Evolutionary conservation across 257 asterid genomes (phyloP).

Genomic region (Forsythia suspensa): DNA sequence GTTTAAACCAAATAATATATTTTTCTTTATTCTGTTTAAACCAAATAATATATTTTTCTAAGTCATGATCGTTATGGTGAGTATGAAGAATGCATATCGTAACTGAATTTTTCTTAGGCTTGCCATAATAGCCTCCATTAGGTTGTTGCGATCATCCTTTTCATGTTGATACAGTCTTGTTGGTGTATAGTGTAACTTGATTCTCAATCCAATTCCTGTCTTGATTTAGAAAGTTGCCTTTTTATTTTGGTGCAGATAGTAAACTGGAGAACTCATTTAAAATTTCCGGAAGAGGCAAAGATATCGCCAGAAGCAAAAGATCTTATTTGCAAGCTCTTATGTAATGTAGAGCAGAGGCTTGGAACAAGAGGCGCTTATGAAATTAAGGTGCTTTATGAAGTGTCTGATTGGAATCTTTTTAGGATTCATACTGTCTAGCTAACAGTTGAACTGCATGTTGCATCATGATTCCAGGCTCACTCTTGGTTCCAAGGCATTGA

Average conservation of each 20-base stretch:
- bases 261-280: constrained; percentile 82
- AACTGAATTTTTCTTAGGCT: background rate
- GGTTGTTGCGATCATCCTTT: background rate
- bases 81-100: background rate
- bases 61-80: background rate
- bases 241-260: constrained; percentile 58
- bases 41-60: background rate
- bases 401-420: constrained; percentile 14
- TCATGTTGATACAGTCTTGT: background rate
- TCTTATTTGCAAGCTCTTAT: constrained; percentile 84
- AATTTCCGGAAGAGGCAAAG: constrained; percentile 96
- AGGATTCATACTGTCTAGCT: constrained; percentile 5
- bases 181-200: background rate
- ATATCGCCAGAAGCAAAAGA: constrained; percentile 84
- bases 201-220: constrained; percentile 7
- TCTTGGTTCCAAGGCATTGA: constrained; percentile 85
- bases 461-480: constrained; percentile 67
- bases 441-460: constrained; percentile 16
- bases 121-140: background rate
- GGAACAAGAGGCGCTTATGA: constrained; percentile 92
- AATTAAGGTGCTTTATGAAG: constrained; percentile 63
- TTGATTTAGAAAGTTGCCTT: constrained; percentile 12
- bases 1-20: background rate
- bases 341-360: constrained; percentile 94
- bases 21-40: background rate